phyloP scores from a whole-genome alignment of 495 filamentous ascomycete species.

The Melanomma pulvis-pyrius region DNA sequence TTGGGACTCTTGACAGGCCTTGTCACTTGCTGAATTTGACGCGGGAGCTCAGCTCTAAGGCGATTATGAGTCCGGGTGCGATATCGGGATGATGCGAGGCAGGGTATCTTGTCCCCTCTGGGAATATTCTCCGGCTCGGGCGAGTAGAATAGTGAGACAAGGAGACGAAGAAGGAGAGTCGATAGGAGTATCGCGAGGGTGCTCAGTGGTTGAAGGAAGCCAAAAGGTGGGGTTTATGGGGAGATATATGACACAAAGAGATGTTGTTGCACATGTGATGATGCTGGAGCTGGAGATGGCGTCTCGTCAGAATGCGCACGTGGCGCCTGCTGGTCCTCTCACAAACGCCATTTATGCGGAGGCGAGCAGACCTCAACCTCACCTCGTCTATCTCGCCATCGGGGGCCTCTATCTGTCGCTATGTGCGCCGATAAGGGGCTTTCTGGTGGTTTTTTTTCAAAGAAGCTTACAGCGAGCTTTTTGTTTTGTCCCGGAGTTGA shows the following conservation, averaged over 20 bases:
- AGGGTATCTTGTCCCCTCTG: background rate
- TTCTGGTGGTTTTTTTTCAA: no score
- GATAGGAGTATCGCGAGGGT: background rate
- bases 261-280: background rate
- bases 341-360: no score
- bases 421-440: no score
- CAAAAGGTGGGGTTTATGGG: background rate
- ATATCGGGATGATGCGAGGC: constrained; percentile 12
- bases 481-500: no score
- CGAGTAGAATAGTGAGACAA: background rate
- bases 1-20: background rate
- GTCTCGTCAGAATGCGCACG: background rate
- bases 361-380: no score
- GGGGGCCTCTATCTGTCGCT: no score
- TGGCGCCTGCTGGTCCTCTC: background rate
- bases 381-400: no score
- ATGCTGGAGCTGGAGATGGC: background rate
- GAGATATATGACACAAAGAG: no score
- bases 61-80: background rate
- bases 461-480: no score
- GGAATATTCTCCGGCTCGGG: constrained; percentile 6
- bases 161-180: background rate
- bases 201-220: background rate
- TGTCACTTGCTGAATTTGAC: background rate
- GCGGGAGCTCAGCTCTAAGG: background rate